phyloP scores from a whole-genome alignment of 2,329 filamentous ascomycete genomes.

The Eutypa lata region DNA sequence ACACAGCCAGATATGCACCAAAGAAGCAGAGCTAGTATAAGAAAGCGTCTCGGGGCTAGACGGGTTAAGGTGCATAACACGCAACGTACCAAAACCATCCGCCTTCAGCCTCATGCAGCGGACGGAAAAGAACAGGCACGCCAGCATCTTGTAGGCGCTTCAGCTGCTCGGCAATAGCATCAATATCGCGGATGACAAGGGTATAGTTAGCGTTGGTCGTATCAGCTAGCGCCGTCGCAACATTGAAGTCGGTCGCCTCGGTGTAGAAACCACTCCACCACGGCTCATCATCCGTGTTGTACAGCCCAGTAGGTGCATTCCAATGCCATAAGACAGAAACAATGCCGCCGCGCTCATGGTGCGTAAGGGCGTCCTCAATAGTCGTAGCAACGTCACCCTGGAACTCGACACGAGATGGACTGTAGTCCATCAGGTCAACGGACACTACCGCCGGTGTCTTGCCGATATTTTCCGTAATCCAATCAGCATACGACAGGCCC shows the following conservation, averaged over 20 bases:
- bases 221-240: conserved; percentile 38
- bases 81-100: conserved; percentile 45
- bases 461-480: conserved; percentile 40
- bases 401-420: conserved; percentile 39
- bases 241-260: conserved; percentile 44
- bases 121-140: conserved; percentile 45
- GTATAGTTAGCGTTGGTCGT: conserved; percentile 44
- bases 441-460: conserved; percentile 45
- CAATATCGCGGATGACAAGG: conserved; percentile 43
- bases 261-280: conserved; percentile 51
- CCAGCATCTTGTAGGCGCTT: conserved; percentile 39
- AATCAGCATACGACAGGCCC: conserved; percentile 39
- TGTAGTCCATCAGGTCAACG: conserved; percentile 48
- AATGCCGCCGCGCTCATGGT: conserved; percentile 41
- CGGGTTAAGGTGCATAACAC: background rate
- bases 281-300: conserved; percentile 40
- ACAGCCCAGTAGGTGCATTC: conserved; percentile 44
- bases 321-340: conserved; percentile 48
- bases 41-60: background rate
- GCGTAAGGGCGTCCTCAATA: conserved; percentile 44
- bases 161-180: conserved; percentile 44
- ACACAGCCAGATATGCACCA: background rate
- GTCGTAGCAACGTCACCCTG: conserved; percentile 36
- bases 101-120: conserved; percentile 49
- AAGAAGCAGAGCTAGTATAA: too few species aligned